Base-by-base conservation (phyloP, 371 early-diverging fungal species). In the Syncephalastrum racemosum region DNA sequence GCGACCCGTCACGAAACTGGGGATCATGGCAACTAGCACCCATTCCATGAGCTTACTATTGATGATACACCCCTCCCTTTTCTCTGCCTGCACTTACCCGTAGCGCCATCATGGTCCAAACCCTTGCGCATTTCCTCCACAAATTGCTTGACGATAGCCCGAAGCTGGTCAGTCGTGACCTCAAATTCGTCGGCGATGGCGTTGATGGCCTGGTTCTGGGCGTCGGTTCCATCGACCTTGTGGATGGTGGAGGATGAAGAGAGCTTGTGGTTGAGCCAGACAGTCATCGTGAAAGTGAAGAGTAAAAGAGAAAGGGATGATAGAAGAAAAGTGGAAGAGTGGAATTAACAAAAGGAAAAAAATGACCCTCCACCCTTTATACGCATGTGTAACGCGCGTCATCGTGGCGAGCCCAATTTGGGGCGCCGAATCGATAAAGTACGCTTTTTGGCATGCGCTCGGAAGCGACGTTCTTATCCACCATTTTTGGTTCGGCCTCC, bases 1-100 rank as follows among this genome's bases (percentile, higher is more conserved):
- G 18, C 84, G 77, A 25, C 85, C 79, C 31, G 81, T 72, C 53
- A 96, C 93, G 76, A 81, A 95, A 6, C 93, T 89, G 22, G 96
- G 95, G 59, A 95, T 82, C 82, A 74, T 78, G 31, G 78, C 69
- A 36, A 78, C 70, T 72, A 56, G 1, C 4, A 6, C 10, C 50
- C 50, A 23, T 27, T 10, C 10, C 36, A 31, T 31, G 10, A 31
- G 36, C 36, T 8, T 31, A 31, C 10, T 31, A n/a, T n/a, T n/a
- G n/a, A n/a, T n/a, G 36, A 31, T 31, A 31, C n/a, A n/a, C n/a
- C n/a, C n/a, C n/a, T 31, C 36, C 36, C 12, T 47, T 8, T 18
- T 20, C 14, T 19, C 24, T 23, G n/a, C n/a, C n/a, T 2, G 46
- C 22, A 13, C 46, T 53, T 66, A 76, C 76, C 62, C 22, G 78